These are phyloP conservation scores for Bremia lactucae DNA, from an alignment of 352 stramenopile species.

Conservation along the genomic window DNA sequence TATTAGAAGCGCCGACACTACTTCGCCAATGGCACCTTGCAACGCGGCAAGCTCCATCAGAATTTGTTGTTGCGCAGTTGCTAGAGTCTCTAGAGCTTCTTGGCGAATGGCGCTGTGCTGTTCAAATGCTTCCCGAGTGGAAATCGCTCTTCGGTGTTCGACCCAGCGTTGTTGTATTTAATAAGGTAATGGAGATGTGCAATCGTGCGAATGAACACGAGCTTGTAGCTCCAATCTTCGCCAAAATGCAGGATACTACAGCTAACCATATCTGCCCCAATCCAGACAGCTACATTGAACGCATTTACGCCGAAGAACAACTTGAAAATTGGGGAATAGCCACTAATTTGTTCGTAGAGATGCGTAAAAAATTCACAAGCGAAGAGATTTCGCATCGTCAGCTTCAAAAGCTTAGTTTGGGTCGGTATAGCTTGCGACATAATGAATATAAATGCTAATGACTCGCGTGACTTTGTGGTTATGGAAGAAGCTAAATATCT, in stretches of 20 bases:
- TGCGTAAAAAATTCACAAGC: slow-evolving; percentile 41
- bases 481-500: slow-evolving; percentile 5
- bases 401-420: slow-evolving; percentile 52
- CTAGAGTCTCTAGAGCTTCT: slow-evolving; percentile 37
- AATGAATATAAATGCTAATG: slow-evolving; percentile 11
- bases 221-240: slow-evolving; percentile 50
- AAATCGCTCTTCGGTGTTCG: slow-evolving; percentile 25
- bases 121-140: slow-evolving; percentile 39
- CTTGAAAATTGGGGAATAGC: slow-evolving; percentile 52
- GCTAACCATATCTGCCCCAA: slow-evolving; percentile 39
- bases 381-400: slow-evolving; percentile 42
- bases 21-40: slow-evolving; percentile 30
- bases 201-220: slow-evolving; percentile 42
- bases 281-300: slow-evolving; percentile 59
- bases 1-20: slow-evolving; percentile 22
- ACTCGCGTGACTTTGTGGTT: neutral
- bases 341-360: slow-evolving; percentile 63
- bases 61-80: slow-evolving; percentile 29
- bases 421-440: slow-evolving; percentile 42
- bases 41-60: slow-evolving; percentile 15
- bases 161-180: slow-evolving; percentile 40
- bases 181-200: slow-evolving; percentile 53
- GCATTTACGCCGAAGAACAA: slow-evolving; percentile 59
- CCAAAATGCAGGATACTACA: slow-evolving; percentile 44
- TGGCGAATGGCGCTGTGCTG: slow-evolving; percentile 34